These are phyloP conservation scores for Penicillium occitanis DNA, from an alignment of 2,329 filamentous ascomycete species.

Conservation along the genomic window DNA sequence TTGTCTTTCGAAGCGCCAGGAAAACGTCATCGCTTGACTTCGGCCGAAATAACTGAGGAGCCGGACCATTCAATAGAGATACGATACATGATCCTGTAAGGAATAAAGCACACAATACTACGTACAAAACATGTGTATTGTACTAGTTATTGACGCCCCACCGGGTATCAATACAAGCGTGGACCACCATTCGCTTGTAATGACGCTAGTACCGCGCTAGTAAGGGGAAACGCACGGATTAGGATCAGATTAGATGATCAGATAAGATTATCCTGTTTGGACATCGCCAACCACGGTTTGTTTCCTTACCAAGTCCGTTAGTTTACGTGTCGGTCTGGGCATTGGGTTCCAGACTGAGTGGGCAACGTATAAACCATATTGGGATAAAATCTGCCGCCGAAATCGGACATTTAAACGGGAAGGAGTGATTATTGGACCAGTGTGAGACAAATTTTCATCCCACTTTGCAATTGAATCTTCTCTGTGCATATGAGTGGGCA, in stretches of 20 bases:
- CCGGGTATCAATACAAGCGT: background rate
- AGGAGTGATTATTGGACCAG: background rate
- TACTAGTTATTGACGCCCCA: background rate
- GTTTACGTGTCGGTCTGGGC: background rate
- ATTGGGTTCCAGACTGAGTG: background rate
- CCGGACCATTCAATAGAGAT: background rate
- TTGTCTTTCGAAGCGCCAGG: no score
- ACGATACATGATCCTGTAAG: background rate
- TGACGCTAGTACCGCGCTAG: background rate
- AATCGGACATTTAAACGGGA: background rate
- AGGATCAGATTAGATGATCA: slow-evolving; percentile 18
- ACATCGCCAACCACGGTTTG: background rate
- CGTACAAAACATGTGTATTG: background rate
- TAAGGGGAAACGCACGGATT: background rate
- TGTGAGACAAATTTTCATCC: background rate
- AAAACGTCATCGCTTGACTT: background rate
- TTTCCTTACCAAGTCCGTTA: background rate
- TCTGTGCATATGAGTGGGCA: no score
- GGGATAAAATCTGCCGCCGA: background rate
- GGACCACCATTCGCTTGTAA: background rate
- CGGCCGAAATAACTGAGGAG: background rate
- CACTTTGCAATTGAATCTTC: background rate
- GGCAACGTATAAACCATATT: background rate
- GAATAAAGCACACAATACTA: no score
- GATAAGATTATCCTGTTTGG: slow-evolving; percentile 6